Evolutionary conservation across 148 eudicot genomes (phyloP), one percentile per base, ranked within the genome.

Genomic region (Rhododendron mucronatum): DNA sequence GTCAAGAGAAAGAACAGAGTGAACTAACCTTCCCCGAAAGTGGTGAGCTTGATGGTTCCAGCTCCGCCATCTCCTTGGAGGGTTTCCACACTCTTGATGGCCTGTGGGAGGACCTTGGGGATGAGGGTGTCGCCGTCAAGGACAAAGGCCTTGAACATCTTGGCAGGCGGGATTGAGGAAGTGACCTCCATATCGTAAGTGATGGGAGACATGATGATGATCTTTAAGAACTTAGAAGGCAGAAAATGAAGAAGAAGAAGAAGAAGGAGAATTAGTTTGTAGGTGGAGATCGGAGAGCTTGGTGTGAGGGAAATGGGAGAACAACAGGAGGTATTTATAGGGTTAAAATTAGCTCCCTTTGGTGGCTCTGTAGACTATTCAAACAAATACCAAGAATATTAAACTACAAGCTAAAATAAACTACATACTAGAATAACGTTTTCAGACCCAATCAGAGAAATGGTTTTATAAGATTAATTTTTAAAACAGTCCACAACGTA

Each of bases 41-140:
- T 80, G 76, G 84, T 50, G 23, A 80, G 44, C 85, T 88, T 87
- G 83, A 89, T 12, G 47, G 89, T 20, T 89, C 91, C 41, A 87
- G 76, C 76, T 12, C 76, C 41, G 7, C 76, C 76, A 71, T 71
- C 76, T 71, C 41, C 76, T 71, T 71, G 83, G 1, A 88, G 82
- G 78, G 53, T 79, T 51, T 89, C 87, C 16, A 81, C 75, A 16
- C 81, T 76, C 88, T 89, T 89, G 81, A 88, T 74, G 20, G 87
- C 91, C 13, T 86, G 83, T 0, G 88, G 91, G 39, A 89, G n/a
- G 37, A 88, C 71, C 84, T 89, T 83, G n/a, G 89, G 91, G 69
- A 89, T 39, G 55, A 89, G 86, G 86, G 63, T 88, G 82, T 88
- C 88, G 21, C 50, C 69, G 9, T 89, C 88, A 18, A 89, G 83